Conservation (phyloP, 2,329 filamentous ascomycete species). For the Stagonosporopsis cucurbitacearum region DNA sequence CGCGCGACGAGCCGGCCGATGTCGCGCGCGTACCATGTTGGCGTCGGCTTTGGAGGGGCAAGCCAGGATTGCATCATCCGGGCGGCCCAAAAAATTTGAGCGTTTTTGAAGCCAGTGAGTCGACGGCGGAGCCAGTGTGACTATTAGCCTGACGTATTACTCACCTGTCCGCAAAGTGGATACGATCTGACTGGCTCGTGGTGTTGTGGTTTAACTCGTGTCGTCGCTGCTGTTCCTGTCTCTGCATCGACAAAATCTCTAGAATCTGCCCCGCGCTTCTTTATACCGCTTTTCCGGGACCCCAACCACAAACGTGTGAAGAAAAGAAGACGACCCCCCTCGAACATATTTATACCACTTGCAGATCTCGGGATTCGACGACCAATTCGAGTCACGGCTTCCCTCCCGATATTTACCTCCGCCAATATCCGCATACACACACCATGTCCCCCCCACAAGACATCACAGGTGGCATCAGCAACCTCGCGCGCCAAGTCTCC, state of each 20-base stretch:
- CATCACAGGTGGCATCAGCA: slow-evolving; percentile 41
- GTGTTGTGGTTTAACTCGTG: slow-evolving; percentile 25
- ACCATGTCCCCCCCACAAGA: slow-evolving; percentile 48
- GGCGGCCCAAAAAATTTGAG: slow-evolving; percentile 40
- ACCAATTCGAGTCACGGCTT: slow-evolving; percentile 27
- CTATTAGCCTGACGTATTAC: slow-evolving; percentile 18
- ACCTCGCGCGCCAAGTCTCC: slow-evolving; percentile 56
- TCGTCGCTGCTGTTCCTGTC: slow-evolving; percentile 24
- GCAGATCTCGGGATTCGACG: slow-evolving; percentile 20
- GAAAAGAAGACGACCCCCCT: slow-evolving; percentile 1
- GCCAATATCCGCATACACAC: slow-evolving; percentile 26
- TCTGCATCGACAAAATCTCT: slow-evolving; percentile 19
- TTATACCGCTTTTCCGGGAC: slow-evolving; percentile 3
- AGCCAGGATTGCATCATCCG: slow-evolving; percentile 43
- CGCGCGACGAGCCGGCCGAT: slow-evolving; percentile 13
- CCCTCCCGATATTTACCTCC: slow-evolving; percentile 16
- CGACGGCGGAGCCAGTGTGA: slow-evolving; percentile 15
- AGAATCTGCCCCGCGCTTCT: slow-evolving; percentile 10
- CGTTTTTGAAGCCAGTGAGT: slow-evolving; percentile 12
- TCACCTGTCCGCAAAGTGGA: slow-evolving; percentile 22
- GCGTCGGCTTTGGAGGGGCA: slow-evolving; percentile 21
- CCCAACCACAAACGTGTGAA: not conserved
- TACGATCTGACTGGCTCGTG: slow-evolving; percentile 22
- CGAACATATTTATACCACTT: slow-evolving; percentile 7
- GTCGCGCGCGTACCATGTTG: slow-evolving; percentile 7